phyloP scores from a whole-genome alignment of 2,329 filamentous ascomycete species.

The Sporothrix brunneoviolacea region DNA sequence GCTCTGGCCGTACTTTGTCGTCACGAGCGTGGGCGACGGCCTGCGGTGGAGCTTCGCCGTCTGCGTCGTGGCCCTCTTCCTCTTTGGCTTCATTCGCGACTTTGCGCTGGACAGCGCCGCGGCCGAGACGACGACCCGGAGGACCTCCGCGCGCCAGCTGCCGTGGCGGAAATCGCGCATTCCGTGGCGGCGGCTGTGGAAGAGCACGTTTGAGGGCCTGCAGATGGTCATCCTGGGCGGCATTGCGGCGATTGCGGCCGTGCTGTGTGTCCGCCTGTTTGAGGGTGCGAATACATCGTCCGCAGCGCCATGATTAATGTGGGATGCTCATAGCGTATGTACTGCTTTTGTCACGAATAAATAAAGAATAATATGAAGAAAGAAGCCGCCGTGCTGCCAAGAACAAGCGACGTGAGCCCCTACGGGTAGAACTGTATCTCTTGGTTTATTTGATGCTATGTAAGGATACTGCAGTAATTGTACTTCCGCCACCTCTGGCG shows the following conservation, averaged over 20 bases:
- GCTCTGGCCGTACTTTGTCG: conserved; percentile 27
- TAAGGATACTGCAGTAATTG: too few relatives aligned
- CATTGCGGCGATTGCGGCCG: conserved; percentile 25
- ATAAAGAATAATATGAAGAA: too few relatives aligned
- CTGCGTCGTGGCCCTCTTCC: conserved; percentile 25
- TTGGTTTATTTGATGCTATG: too few relatives aligned
- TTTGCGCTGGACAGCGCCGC: conserved; percentile 16
- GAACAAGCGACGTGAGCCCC: too few relatives aligned
- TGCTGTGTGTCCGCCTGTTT: conserved; percentile 25
- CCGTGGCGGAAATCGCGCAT: conserved; percentile 4
- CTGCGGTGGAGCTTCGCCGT: conserved; percentile 27
- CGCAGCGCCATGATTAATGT: too few relatives aligned
- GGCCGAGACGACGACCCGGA: not conserved
- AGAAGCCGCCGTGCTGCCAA: too few relatives aligned
- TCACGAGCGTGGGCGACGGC: conserved; percentile 22
- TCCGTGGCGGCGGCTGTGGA: conserved; percentile 20
- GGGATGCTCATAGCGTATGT: too few relatives aligned
- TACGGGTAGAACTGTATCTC: too few relatives aligned
- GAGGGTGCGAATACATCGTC: conserved; percentile 15
- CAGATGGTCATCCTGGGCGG: conserved; percentile 28
- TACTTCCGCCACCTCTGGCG: too few relatives aligned
- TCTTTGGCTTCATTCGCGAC: conserved; percentile 26
- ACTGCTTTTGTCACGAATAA: too few relatives aligned
- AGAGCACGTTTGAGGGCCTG: conserved; percentile 23
- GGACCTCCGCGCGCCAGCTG: not conserved